These are phyloP conservation scores for Pleurostoma richardsiae DNA, from an alignment of 2,329 filamentous ascomycete species.

Conservation along the genomic window DNA sequence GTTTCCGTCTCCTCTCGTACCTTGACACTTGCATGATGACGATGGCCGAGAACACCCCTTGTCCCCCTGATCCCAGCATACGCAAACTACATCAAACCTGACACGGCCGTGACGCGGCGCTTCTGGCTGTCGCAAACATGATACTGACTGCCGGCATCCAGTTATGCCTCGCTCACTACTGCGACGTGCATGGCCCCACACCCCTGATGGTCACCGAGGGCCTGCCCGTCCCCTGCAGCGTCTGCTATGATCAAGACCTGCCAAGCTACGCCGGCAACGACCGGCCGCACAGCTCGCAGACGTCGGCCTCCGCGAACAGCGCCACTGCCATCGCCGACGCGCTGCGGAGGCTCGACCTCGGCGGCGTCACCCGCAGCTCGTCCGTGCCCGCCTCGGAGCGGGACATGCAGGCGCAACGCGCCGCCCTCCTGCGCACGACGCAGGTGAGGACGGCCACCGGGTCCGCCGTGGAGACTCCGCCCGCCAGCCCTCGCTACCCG, in stretches of 20 bases:
- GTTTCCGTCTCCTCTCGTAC: background rate
- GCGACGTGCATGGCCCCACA: constrained; percentile 65
- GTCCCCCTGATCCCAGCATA: too few relatives aligned
- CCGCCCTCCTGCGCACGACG: constrained; percentile 30
- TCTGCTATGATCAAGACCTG: constrained; percentile 47
- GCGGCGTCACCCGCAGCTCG: constrained; percentile 30
- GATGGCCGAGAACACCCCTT: too few relatives aligned
- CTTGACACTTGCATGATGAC: background rate
- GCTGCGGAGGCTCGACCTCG: constrained; percentile 40
- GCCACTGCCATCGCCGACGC: constrained; percentile 36
- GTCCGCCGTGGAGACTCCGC: constrained; percentile 50
- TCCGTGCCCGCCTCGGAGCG: constrained; percentile 38
- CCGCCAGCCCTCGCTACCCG: constrained; percentile 45
- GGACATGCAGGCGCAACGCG: constrained; percentile 36
- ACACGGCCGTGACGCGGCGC: too few relatives aligned
- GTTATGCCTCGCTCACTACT: constrained; percentile 67
- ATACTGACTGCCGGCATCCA: constrained; percentile 42
- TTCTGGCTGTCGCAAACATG: constrained; percentile 6
- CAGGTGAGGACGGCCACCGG: constrained; percentile 22
- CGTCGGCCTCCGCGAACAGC: constrained; percentile 24
- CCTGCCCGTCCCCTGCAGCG: constrained; percentile 53
- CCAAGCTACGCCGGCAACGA: constrained; percentile 22
- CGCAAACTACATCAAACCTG: too few relatives aligned
- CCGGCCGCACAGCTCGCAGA: constrained; percentile 32
- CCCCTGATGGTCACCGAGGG: constrained; percentile 67